These are phyloP conservation scores for Phalaenopsis hybrid DNA, from an alignment of 116 monocot species.

Conservation along the genomic window DNA sequence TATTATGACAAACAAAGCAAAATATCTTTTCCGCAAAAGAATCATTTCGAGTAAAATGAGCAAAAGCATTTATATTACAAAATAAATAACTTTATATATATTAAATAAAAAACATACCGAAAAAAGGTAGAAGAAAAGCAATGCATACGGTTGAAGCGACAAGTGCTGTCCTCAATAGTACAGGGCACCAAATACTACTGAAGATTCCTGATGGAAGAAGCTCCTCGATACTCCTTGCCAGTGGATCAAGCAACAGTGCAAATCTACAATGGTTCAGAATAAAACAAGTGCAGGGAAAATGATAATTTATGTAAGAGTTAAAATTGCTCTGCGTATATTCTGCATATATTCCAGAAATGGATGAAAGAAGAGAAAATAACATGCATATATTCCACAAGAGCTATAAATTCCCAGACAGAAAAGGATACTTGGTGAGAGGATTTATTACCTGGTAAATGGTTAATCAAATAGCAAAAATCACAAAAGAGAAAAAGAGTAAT, in stretches of 20 bases:
- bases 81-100: background rate
- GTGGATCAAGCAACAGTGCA: slow-evolving; percentile 77
- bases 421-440: slow-evolving; percentile 96
- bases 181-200: slow-evolving; percentile 26
- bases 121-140: slow-evolving; percentile 83
- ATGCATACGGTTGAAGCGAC: slow-evolving; percentile 69
- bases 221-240: slow-evolving; percentile 81
- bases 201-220: slow-evolving; percentile 37
- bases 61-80: background rate
- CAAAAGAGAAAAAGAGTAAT: slow-evolving; percentile 5
- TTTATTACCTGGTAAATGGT: slow-evolving; percentile 70
- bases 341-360: background rate
- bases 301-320: background rate
- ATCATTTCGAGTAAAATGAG: background rate
- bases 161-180: slow-evolving; percentile 47
- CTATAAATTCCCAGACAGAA: background rate
- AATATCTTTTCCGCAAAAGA: background rate
- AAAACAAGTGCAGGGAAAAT: background rate
- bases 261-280: slow-evolving; percentile 55
- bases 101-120: slow-evolving; percentile 40
- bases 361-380: background rate
- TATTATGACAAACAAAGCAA: background rate
- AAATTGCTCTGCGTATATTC: background rate
- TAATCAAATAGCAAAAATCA: background rate
- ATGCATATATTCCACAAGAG: background rate